These are phyloP conservation scores for Cryptococcus sp. DNA, from an alignment of 1,284 basidiomycete genomes.

Conservation along the genomic window DNA sequence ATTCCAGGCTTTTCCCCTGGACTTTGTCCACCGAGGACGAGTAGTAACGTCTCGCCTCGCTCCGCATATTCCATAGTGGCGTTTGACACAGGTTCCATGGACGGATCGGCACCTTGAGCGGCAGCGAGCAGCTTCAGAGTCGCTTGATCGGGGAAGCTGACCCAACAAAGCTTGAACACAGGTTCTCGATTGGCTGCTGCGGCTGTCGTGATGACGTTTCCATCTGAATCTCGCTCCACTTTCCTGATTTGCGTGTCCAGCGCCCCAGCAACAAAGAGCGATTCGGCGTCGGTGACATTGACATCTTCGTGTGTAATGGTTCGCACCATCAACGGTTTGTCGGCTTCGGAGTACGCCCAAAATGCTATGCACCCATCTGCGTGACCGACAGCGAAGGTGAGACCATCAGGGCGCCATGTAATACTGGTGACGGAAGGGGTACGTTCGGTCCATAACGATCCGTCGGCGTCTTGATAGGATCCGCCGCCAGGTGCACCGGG, in stretches of 20 bases:
- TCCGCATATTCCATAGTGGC: conserved; percentile 49
- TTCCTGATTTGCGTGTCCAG: conserved; percentile 46
- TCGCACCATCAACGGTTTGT: conserved; percentile 74
- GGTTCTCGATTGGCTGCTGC: conserved; percentile 63
- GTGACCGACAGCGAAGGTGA: conserved; percentile 59
- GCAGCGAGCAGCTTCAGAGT: conserved; percentile 40
- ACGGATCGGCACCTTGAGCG: conserved; percentile 29
- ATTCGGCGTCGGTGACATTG: conserved; percentile 53
- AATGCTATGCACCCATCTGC: conserved; percentile 85
- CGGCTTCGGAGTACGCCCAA: conserved; percentile 80
- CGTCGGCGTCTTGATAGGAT: conserved; percentile 59
- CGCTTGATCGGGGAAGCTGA: conserved; percentile 63
- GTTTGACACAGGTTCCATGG: conserved; percentile 38
- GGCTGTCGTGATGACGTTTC: conserved; percentile 18
- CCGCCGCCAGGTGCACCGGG: conserved; percentile 78
- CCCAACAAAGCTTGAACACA: conserved; percentile 87
- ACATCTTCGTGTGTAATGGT: conserved; percentile 62
- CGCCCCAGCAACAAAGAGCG: conserved; percentile 50
- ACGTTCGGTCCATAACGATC: conserved; percentile 72
- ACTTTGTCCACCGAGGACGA: conserved; percentile 74
- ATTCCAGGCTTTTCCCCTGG: conserved; percentile 64
- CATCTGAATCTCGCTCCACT: conserved; percentile 15
- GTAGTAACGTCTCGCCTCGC: conserved; percentile 68
- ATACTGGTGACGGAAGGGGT: conserved; percentile 71
- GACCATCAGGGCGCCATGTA: conserved; percentile 63